phyloP scores from a whole-genome alignment of 1,139 yeast species.

The Blastobotrys apis region DNA sequence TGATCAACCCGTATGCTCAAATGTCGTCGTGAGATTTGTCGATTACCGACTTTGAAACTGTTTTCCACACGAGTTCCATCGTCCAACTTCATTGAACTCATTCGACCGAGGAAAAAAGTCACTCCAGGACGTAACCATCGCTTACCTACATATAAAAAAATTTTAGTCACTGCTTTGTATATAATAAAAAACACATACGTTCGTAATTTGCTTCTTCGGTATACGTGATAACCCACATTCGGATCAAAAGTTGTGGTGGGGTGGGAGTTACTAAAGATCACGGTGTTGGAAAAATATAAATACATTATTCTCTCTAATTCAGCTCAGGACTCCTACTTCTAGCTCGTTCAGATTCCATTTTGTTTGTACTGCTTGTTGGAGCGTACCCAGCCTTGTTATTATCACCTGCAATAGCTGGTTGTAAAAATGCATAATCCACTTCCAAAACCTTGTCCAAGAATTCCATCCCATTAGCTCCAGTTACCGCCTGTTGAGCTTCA shows the following conservation, averaged over 20 bases:
- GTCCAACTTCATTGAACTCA: too few relatives aligned
- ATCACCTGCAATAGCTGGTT: slow-evolving; percentile 2
- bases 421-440: slow-evolving; percentile 41
- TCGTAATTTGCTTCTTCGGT: background rate
- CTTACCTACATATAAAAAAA: too few relatives aligned
- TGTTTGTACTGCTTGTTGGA: slow-evolving; percentile 4
- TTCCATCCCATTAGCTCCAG: slow-evolving; percentile 33
- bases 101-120: slow-evolving; percentile 2
- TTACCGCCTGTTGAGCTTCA: slow-evolving; percentile 38
- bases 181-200: too few relatives aligned
- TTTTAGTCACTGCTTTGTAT: too few relatives aligned
- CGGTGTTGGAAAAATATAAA: too few relatives aligned
- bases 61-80: background rate
- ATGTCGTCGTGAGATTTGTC: background rate
- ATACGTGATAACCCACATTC: slow-evolving; percentile 2
- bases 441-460: slow-evolving; percentile 35
- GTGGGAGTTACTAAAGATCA: too few relatives aligned
- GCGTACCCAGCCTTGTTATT: background rate
- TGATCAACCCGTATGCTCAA: background rate
- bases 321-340: slow-evolving; percentile 14
- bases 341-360: slow-evolving; percentile 9
- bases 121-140: slow-evolving; percentile 9
- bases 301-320: too few relatives aligned
- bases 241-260: background rate
- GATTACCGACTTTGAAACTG: background rate